Base-by-base conservation (phyloP, 2,329 filamentous ascomycete genomes). In the Amphichorda felina region DNA sequence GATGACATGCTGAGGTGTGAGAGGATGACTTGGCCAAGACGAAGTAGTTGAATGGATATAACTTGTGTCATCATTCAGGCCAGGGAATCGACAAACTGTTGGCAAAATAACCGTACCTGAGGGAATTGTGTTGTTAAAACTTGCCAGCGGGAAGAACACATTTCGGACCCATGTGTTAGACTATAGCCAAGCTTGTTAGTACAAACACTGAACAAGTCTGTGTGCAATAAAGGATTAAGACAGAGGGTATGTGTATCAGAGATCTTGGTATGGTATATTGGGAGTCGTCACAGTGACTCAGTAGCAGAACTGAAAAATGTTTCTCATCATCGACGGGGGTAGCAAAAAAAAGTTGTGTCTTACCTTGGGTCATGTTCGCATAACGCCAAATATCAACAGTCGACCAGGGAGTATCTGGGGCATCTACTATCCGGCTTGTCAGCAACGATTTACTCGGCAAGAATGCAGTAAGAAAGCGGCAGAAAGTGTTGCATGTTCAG, bases 41-140 rank as follows among this genome's bases (percentile, higher is more conserved):
- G 70, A 68, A 56, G 66, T 81, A 69, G 74, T 79, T 71, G 77
- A 82, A 82, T 82, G 77, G 77, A 82, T 81, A 78, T 45, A 75
- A 75, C 77, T 76, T 61, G 54, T 55, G 42, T 61, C 56, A 62
- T 61, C 56, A 60, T 52, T 34, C 11, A 28, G 33, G 29, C 19
- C 6, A 19, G 27, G 35, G n/a, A 18, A 5, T 4, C 29, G 8
- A 31, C 29, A 16, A n/a, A n/a, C n/a, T n/a, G n/a, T n/a, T n/a
- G n/a, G n/a, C n/a, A n/a, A n/a, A n/a, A n/a, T n/a, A n/a, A n/a
- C n/a, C n/a, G n/a, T n/a, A n/a, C n/a, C n/a, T n/a, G n/a, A n/a
- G n/a, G n/a, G n/a, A n/a, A n/a, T n/a, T n/a, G n/a, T n/a, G n/a
- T n/a, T n/a, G n/a, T n/a, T n/a, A n/a, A n/a, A n/a, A n/a, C n/a